Base-by-base conservation (phyloP, 805 yeast species). In the Saturnispora besseyi region DNA sequence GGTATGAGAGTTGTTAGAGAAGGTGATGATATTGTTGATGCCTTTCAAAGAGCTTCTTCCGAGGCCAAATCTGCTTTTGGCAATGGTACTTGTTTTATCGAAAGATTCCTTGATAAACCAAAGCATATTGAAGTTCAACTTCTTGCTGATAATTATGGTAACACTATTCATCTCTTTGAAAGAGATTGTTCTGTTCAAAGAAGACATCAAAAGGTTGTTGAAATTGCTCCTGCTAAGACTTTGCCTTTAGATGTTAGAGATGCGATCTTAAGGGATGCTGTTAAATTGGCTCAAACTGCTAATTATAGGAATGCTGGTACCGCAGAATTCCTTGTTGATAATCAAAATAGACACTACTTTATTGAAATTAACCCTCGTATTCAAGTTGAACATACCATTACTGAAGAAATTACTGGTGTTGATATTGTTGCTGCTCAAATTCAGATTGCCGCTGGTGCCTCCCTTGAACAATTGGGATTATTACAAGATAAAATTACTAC, bases 181-280 rank as follows among this genome's bases (percentile, higher is more conserved):
- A 81, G 99, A 72, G 99, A 91, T 67, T 91, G 99, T 69, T 91
- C 98, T 21, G 75, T 93, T 62, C 99, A 91, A 69, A 84, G 99
- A 68, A 85, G 99, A 72, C 91, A 91, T 71, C 99, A 91, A 68
- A 91, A 91, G 71, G 74, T 91, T 57, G 87, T 91, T 54, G 99
- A 91, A 70, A 98, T 91, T 68, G 91, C 98, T 1, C 99, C 99
- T 5, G 97, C 98, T 50, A 97, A 98, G 42, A 88, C 89, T 54
- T 73, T 93, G 59, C 91, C 96, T 37, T 67, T 73, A 44, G 75
- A 74, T 28, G 93, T 90, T 34, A 81, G 99, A 66, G 90, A 91
- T 63, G 91, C 96, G 48, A 95, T 93, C 58, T 76, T 93, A 62
- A 79, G 86, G 41, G 99, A 93, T 66, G 87, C 96, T 41, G 96